Evolutionary conservation across 495 filamentous ascomycete species (phyloP), one percentile per base, ranked within the genome.

Genomic region (Penicillium arizonense): DNA sequence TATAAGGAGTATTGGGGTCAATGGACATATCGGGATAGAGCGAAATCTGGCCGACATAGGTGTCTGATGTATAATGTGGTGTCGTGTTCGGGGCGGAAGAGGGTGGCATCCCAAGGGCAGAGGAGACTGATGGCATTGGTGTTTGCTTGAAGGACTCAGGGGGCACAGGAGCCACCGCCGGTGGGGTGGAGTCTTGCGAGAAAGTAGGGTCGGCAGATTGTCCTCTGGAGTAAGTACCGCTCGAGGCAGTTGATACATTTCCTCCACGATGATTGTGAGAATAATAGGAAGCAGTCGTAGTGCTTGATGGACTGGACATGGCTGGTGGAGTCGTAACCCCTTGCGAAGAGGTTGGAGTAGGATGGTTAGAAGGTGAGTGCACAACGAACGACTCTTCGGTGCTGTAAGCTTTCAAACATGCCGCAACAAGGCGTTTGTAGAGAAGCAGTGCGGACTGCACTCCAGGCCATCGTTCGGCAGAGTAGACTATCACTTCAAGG

Each of bases 391-490:
- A 84, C 34, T 85, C 77, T 36, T 85, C 82, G 33, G 83, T 85
- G 47, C 86, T 81, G 68, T 93, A 97, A 54, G 88, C 88, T 63
- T 86, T 89, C 59, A 96, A 70, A 57, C 89, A 91, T 16, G 91
- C 91, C 41, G 77, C 79, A n/a, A 92, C 83, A 26, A 97, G 79
- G 47, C 85, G 88, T 13, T 73, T 71, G 65, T 96, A 96, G 20
- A 96, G 78, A 56, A 90, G 77, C 9, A 87, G 78, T 13, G 91
- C 91, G n/a, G 89, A 87, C 44, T 84, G 78, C 9, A 91, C 88
- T 21, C 92, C 93, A 0, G 93, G 93, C 93, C 93, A 96, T 23
- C 89, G 81, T 58, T 90, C 85, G 2, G 87, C 85, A 46, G 89
- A 86, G 41, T 83, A 81, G 18, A 81, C 71, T 45, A 97, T 87